phyloP scores from a whole-genome alignment of 129 eudicot species.

The Centella asiatica region DNA sequence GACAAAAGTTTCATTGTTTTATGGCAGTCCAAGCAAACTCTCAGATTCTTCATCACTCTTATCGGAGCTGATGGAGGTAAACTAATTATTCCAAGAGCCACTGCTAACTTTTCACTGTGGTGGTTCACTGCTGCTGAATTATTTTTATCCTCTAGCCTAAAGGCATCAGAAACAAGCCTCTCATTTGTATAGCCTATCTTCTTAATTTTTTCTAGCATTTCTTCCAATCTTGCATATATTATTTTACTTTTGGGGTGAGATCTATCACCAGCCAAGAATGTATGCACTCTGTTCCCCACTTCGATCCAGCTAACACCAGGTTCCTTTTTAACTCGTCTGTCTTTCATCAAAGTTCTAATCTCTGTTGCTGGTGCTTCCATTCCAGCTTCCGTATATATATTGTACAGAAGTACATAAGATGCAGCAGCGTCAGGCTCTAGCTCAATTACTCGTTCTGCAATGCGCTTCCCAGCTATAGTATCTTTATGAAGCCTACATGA shows the following conservation, averaged over 20 bases:
- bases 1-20: constrained; percentile 30
- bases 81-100: constrained; percentile 26
- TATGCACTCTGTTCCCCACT: constrained; percentile 33
- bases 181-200: constrained; percentile 22
- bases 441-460: constrained; percentile 33
- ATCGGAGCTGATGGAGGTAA: constrained; percentile 32
- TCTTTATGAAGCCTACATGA: constrained; percentile 41
- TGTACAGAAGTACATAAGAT: constrained; percentile 50
- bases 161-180: constrained; percentile 7
- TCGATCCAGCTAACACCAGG: constrained; percentile 51
- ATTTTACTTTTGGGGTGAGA: constrained; percentile 28
- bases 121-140: constrained; percentile 14
- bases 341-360: constrained; percentile 32
- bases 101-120: constrained; percentile 44
- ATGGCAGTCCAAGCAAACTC: constrained; percentile 45
- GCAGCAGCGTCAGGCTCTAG: constrained; percentile 45
- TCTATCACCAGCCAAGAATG: constrained; percentile 33
- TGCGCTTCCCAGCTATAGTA: constrained; percentile 19
- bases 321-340: constrained; percentile 34
- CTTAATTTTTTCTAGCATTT: constrained; percentile 27
- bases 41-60: constrained; percentile 46
- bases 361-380: constrained; percentile 22
- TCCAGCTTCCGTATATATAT: constrained; percentile 32
- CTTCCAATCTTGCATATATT: constrained; percentile 22
- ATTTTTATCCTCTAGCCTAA: neutral